Evolutionary conservation across 768 basidiomycete genomes (phyloP).

Genomic region (Pisolithus marmoratus): DNA sequence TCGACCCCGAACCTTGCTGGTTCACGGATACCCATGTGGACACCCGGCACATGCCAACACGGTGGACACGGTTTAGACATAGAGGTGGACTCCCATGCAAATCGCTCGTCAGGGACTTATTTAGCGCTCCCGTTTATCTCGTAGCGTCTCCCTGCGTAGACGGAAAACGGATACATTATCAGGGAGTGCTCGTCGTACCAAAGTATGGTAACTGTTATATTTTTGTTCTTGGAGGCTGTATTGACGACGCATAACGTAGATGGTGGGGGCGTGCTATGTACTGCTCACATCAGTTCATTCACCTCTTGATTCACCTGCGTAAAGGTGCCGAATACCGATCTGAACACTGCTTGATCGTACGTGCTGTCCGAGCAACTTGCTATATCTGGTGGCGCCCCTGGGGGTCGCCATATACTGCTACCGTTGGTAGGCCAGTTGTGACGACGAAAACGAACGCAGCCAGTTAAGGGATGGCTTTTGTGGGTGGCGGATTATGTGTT

Average conservation of each 20-base stretch:
- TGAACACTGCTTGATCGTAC: too few species aligned
- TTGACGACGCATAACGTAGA: constrained; percentile 32
- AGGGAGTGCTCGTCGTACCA: constrained; percentile 90
- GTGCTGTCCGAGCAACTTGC: too few species aligned
- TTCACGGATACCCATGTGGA: constrained; percentile 97
- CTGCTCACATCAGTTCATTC: constrained; percentile 44
- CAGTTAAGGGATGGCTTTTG: too few species aligned
- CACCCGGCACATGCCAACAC: constrained; percentile 95
- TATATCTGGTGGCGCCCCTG: neutral
- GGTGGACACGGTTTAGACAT: constrained; percentile 95
- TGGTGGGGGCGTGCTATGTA: constrained; percentile 88
- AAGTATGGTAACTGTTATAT: constrained; percentile 40
- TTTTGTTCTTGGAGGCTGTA: neutral
- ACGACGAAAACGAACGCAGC: too few species aligned
- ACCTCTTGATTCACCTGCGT: too few species aligned
- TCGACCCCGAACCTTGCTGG: constrained; percentile 87
- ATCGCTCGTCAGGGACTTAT: neutral
- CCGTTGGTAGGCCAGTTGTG: too few species aligned
- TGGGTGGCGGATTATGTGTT: too few species aligned
- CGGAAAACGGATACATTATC: constrained; percentile 87
- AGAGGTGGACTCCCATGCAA: constrained; percentile 49
- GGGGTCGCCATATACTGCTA: too few species aligned
- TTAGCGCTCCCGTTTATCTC: neutral
- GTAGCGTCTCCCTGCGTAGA: constrained; percentile 93
- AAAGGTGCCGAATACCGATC: too few species aligned